A percentile compares a stretch with the other conserved stretches of the same genome.
Evolutionary conservation across 495 filamentous ascomycete genomes (phyloP).

Genomic region (Aspergillus avenaceus): DNA sequence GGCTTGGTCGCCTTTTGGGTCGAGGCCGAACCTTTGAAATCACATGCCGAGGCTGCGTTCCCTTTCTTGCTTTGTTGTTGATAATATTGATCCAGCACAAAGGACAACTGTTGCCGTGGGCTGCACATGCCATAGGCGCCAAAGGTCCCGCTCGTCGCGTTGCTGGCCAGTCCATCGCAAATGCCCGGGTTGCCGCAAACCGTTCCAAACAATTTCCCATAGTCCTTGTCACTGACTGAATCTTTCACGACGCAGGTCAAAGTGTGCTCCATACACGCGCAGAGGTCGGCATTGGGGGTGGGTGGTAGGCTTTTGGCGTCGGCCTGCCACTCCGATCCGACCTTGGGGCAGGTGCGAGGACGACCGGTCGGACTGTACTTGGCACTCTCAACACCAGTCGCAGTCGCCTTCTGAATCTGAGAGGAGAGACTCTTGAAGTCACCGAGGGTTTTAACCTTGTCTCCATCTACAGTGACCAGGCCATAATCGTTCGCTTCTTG

Average conservation of each 20-base stretch:
- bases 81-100: slow-evolving; percentile 78
- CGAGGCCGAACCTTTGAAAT: slow-evolving; percentile 68
- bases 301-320: slow-evolving; percentile 64
- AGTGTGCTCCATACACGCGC: slow-evolving; percentile 72
- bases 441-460: slow-evolving; percentile 49
- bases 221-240: slow-evolving; percentile 46
- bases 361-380: slow-evolving; percentile 75
- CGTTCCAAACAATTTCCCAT: slow-evolving; percentile 62
- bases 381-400: slow-evolving; percentile 54
- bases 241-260: slow-evolving; percentile 62
- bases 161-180: slow-evolving; percentile 69
- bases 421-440: slow-evolving; percentile 71
- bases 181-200: slow-evolving; percentile 59
- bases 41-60: slow-evolving; percentile 54
- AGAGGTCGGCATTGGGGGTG: slow-evolving; percentile 69
- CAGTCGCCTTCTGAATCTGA: slow-evolving; percentile 62
- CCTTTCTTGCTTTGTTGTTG: slow-evolving; percentile 47
- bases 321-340: slow-evolving; percentile 62
- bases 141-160: slow-evolving; percentile 70
- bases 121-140: slow-evolving; percentile 86
- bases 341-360: slow-evolving; percentile 62
- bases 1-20: slow-evolving; percentile 41
- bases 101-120: slow-evolving; percentile 69
- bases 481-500: slow-evolving; percentile 85
- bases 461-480: slow-evolving; percentile 59